Base-by-base conservation (phyloP, 164 flowering plant species). In the Stephania japonica region DNA sequence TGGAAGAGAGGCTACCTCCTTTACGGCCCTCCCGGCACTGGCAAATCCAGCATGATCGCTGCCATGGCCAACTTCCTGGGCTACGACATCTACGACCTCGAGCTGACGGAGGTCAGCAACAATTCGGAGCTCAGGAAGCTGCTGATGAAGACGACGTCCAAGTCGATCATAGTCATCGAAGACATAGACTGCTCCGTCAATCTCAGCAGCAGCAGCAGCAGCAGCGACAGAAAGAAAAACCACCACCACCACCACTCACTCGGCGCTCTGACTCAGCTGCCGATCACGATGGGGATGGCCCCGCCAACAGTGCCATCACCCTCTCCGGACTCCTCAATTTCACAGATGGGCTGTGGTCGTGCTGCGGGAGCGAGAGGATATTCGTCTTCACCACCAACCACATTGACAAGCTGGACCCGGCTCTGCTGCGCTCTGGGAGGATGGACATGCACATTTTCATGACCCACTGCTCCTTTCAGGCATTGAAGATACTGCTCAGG, bases 351-450 rank as follows among this genome's bases (percentile, higher is more conserved):
- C 71, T 92, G 43, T 92, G 98, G 98, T 92, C 98, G 4, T 92
- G 96, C 70, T 92, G 96, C 44, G 98, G 98, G 14, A 86, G 92
- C 69, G 98, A 92, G 83, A 83, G 92, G 83, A 89, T 92, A 38
- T 90, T 92, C 65, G 96, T 93, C 73, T 93, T 93, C 83, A 93
- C 98, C 0, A 93, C 98, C 16, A 93, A 93, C 67, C 98, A 93
- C 70, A 82, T 91, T 56, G 94, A 93, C 80, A 91, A 88, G 82
- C 87, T 93, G 3, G 98, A 93, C 63, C 89, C 93, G 19, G 98
- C 98, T 42, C 80, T 93, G 85, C 78, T 91, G 44, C 78, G 98
- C 56, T 78, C 91, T 50, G 98, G 98, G 14, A 77, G 98, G 7
- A 93, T 93, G 98, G 98, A 93, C 59, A 87, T 93, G 96, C 98